Base-by-base conservation (phyloP, 2,329 filamentous ascomycete genomes). In the Thermoascus crustaceus region DNA sequence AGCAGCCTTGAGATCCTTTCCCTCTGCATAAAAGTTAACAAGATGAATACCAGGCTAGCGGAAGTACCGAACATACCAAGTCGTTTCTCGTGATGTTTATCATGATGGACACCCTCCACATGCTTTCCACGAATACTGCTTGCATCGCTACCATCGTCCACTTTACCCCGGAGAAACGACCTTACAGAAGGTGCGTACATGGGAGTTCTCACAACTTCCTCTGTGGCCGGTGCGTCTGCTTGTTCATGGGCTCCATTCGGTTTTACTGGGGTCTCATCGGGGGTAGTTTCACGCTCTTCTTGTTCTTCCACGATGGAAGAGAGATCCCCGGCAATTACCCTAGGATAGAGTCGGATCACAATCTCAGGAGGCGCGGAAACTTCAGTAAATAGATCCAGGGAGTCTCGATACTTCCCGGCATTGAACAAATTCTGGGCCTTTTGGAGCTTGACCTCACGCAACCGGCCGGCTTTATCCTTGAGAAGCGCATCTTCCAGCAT, bases 401-500 rank as follows among this genome's bases (percentile, higher is more conserved):
- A 82, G 32, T 87, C 80, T 24, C 81, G 75, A 53, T 88, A 98
- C 54, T 83, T 93, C 48, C 80, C 82, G 47, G 84, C 71, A 39
- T 79, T 78, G 51, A 98, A 98, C 4, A 96, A 66, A 9, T 71
- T 66, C 56, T 94, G 85, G 0, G 89, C 91, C 57, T 98, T 98
- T 47, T 83, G 73, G 67, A 94, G 91, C 64, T 89, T 93, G 49
- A 93, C 80, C 49, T 93, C 82, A 18, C 88, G 76, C 40, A 94
- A 71, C 7, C 84, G 80, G 32, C 82, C 80, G 6, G 73, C 71
- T 61, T 98, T 98, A 60, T 94, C 78, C 30, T 78, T 76, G 14
- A 98, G 69, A 14, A 98, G 66, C 0, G 89, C 93, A 60, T 94
- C 89, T 61, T 98, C 91, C 0, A 98, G 74, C 78, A 95, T 87